Conservation (phyloP, 1,139 yeast genomes). For the Nakaseomyces glabratus region DNA sequence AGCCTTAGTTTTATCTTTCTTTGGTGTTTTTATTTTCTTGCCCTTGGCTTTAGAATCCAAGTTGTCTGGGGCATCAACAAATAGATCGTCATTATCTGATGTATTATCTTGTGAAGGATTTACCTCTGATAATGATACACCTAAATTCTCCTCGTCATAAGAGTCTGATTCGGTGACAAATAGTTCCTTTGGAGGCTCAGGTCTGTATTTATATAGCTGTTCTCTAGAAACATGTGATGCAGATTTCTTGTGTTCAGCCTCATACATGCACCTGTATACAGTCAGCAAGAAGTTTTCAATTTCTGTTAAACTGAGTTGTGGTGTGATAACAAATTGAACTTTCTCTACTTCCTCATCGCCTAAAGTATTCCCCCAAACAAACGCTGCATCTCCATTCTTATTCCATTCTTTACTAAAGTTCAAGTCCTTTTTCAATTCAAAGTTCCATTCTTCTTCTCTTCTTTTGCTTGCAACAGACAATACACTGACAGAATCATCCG, state of each 20-base stretch:
- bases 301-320: conserved; percentile 45
- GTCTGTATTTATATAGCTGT: conserved; percentile 32
- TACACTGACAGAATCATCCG: conserved; percentile 43
- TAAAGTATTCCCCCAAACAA: conserved; percentile 66
- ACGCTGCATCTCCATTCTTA: conserved; percentile 40
- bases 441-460: conserved; percentile 29
- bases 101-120: background rate
- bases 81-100: conserved; percentile 9
- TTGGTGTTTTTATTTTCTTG: background rate
- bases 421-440: conserved; percentile 30
- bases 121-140: background rate
- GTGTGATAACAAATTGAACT: conserved; percentile 72
- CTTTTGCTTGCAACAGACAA: conserved; percentile 48
- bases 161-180: conserved; percentile 3
- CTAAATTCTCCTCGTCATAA: background rate
- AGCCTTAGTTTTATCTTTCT: conserved; percentile 2
- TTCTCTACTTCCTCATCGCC: conserved; percentile 83
- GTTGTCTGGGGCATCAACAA: conserved; percentile 6
- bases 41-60: conserved; percentile 4
- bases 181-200: background rate
- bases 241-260: conserved; percentile 56
- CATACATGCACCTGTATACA: conserved; percentile 64
- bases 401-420: conserved; percentile 38
- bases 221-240: conserved; percentile 39
- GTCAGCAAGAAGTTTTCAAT: conserved; percentile 58